These are phyloP conservation scores for Cyberlindnera mississippiensis DNA, from an alignment of 805 yeast species.

Conservation along the genomic window DNA sequence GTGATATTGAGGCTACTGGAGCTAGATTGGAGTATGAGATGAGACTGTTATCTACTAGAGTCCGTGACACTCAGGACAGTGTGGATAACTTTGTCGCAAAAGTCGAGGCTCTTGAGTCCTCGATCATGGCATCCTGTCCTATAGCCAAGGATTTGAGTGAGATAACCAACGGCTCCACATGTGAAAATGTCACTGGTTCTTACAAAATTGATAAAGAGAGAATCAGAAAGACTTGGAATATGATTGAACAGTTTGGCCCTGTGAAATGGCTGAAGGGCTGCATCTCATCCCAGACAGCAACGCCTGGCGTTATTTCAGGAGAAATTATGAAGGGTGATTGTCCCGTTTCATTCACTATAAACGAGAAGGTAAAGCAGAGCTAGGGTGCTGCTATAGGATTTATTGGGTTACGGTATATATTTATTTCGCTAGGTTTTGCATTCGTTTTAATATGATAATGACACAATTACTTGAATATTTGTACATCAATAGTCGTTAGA, in stretches of 20 bases:
- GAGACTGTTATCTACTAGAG: conserved; percentile 51
- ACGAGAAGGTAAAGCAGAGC: conserved; percentile 7
- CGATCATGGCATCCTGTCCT: conserved; percentile 13
- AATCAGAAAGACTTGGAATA: conserved; percentile 10
- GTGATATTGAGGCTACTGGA: conserved; percentile 50
- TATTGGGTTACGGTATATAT: background rate
- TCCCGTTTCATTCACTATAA: background rate
- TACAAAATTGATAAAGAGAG: conserved; percentile 10
- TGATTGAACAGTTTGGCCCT: conserved; percentile 15
- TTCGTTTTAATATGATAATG: background rate
- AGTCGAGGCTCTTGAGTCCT: conserved; percentile 32
- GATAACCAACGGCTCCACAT: too few relatives aligned
- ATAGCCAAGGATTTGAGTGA: background rate
- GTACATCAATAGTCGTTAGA: background rate
- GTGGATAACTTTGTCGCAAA: conserved; percentile 41
- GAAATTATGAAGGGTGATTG: background rate
- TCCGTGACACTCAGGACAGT: conserved; percentile 65
- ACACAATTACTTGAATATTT: background rate
- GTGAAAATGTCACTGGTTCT: background rate
- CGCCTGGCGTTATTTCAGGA: too few relatives aligned
- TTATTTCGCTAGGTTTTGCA: background rate
- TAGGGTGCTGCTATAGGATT: background rate
- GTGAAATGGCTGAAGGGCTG: conserved; percentile 7
- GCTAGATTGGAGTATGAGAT: conserved; percentile 66
- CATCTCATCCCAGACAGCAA: background rate